Evolutionary conservation across 495 filamentous ascomycete species (phyloP), one percentile per base, ranked within the genome.

Genomic region (Daldinia concentrica): DNA sequence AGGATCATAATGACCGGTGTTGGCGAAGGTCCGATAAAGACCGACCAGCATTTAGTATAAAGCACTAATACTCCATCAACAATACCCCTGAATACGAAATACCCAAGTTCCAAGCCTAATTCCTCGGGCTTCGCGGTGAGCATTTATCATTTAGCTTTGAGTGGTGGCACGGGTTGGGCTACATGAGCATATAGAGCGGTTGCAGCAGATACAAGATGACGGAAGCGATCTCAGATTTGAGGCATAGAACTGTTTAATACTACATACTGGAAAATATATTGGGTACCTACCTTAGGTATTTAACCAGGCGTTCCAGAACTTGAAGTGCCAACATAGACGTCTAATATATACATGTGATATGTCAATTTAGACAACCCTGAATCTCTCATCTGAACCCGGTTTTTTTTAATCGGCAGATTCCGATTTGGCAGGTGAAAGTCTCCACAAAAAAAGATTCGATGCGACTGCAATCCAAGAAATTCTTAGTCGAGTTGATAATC

Each of bases 1-100:
- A 86, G 93, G 71, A 90, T 98, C 24, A 99, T 99, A 68, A 77
- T 93, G 85, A 98, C 95, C 2, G 85, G 91, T 43, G 95, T 99
- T 27, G 95, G 95, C 0, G 93, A 95, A 78, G 96, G 95, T 0
- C 95, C 95, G 0, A 78, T 91, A 55, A 92, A 86, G 78, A 90
- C 92, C 15, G 83, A 93, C 34, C 90, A 95, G 62, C 89, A 90
- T 72, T 83, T 99, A 73, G 88, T 30, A 36, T 57, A 30, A 57
- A 9, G 2, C 14, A 17, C 12, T 30, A 29, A 54, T 27, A 27
- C 27, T 6, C 14, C 12, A 36, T 29, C 14, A 57, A 57, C 54
- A 30, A 57, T 34, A 57, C 30, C 54, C 30, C 15, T 9, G 17
- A 36, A 36, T 29, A 19, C 54, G 27, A 22, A 6, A 32, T 15